Percentiles rank a stretch among this genome's conserved stretches.
phyloP scores from a whole-genome alignment of 1,284 basidiomycete genomes.

The Puccinia polysora region DNA sequence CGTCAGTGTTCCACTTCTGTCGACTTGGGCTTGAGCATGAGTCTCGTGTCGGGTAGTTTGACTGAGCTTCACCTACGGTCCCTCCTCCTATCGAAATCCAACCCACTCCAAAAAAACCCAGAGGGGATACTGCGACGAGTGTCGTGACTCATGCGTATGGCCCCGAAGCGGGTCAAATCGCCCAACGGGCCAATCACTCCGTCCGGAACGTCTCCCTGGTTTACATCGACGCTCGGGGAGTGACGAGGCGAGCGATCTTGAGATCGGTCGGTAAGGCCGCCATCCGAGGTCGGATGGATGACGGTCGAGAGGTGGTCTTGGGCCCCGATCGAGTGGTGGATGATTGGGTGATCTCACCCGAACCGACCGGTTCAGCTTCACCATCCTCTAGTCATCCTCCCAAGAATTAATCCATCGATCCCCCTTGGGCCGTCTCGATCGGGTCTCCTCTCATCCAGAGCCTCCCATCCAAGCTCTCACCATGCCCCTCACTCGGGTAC shows the following conservation, averaged over 20 bases:
- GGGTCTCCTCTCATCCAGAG: too few relatives aligned
- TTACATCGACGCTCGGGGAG: constrained; percentile 52
- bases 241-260: constrained; percentile 50
- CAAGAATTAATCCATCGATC: too few relatives aligned
- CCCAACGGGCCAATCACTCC: constrained; percentile 48
- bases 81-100: too few relatives aligned
- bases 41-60: too few relatives aligned
- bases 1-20: constrained; percentile 23
- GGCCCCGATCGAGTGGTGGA: constrained; percentile 27
- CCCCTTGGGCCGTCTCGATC: too few relatives aligned
- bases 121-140: constrained; percentile 49
- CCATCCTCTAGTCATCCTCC: not conserved
- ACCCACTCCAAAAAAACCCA: constrained; percentile 36
- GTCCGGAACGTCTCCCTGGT: constrained; percentile 50
- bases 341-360: constrained; percentile 1
- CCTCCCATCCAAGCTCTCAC: too few relatives aligned
- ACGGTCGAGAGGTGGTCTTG: constrained; percentile 43
- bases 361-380: not conserved
- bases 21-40: not conserved
- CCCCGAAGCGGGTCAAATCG: constrained; percentile 50
- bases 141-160: constrained; percentile 53
- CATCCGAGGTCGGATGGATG: constrained; percentile 48
- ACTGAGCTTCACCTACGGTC: too few relatives aligned
- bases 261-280: constrained; percentile 51
- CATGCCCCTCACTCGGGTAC: too few relatives aligned